Evolutionary conservation across 2,329 filamentous ascomycete genomes (phyloP), one percentile per base, ranked within the genome.

Genomic region (Nannizziopsis arthrosporioides): DNA sequence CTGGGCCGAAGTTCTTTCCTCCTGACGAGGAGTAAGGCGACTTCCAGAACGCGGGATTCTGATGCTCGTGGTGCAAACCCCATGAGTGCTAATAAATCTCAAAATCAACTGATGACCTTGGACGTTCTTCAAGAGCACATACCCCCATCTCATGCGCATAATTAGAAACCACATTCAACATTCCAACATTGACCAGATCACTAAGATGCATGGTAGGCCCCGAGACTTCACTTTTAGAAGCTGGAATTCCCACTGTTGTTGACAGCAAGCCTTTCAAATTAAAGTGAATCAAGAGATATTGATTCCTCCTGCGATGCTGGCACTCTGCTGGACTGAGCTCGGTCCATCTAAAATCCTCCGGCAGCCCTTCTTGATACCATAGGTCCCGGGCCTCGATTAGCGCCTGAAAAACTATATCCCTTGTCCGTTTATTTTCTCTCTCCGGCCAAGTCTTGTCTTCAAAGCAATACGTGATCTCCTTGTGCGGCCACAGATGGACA

Each of bases 41-140:
- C 4, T 27, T 19, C 46, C 46, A 48, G 10, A 17, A 48, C 5
- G 8, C 22, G 8, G 38, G 46, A 31, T 48, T 44, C 27, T 48
- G 46, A 19, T 48, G 46, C 19, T 48, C 46, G 17, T 48, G 46
- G 15, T 48, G 38, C 30, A 48, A n/a, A 3, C 46, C 46, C 46
- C 46, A 48, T 5, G 46, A 17, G 22, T 48, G 46, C 46, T 48
- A 31, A n/a, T n/a, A n/a, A n/a, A n/a, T n/a, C n/a, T 27, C 10
- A 12, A 9, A 43, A 17, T 11, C 5, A 3, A 10, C 11, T 36
- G 9, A n/a, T 36, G 15, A 15, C 11, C 4, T 36, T 15, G 15
- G 8, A 36, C 15, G 11, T 36, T 12, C 11, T n/a, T 3, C 34
- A 36, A 12, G 34, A 10, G 34, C 34, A 36, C 44, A 42, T 42